phyloP scores from a whole-genome alignment of 2,329 filamentous ascomycete species.

The Colletotrichum higginsianum region DNA sequence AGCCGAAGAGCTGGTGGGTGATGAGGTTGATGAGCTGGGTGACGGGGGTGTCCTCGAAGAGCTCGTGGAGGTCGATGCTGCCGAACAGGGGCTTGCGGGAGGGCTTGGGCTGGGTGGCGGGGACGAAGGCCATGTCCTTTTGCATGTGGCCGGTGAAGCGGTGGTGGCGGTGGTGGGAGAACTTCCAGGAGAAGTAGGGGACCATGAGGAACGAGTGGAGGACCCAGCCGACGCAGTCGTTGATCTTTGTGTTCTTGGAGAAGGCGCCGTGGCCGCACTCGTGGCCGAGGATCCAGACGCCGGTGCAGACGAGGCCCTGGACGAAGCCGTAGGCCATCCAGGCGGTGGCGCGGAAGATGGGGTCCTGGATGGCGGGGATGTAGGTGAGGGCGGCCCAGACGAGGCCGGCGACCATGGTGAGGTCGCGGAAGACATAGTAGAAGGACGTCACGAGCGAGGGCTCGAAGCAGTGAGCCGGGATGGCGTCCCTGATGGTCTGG shows the following conservation, averaged over 20 bases:
- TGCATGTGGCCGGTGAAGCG: slow-evolving; percentile 77
- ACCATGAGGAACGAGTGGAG: slow-evolving; percentile 77
- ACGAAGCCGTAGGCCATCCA: slow-evolving; percentile 74
- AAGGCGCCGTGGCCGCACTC: slow-evolving; percentile 81
- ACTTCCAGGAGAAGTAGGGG: slow-evolving; percentile 82
- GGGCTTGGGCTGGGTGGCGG: slow-evolving; percentile 59
- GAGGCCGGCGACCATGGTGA: slow-evolving; percentile 63
- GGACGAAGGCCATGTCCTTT: slow-evolving; percentile 77
- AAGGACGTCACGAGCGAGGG: slow-evolving; percentile 66
- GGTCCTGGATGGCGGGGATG: slow-evolving; percentile 66
- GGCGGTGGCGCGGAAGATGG: slow-evolving; percentile 59
- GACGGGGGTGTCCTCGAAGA: slow-evolving; percentile 76
- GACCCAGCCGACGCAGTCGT: slow-evolving; percentile 74
- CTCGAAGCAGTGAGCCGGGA: slow-evolving; percentile 74
- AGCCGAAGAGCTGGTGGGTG: slow-evolving; percentile 75
- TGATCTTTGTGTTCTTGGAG: slow-evolving; percentile 69
- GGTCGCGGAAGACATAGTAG: slow-evolving; percentile 71
- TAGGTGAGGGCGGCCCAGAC: slow-evolving; percentile 67
- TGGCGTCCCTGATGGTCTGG: slow-evolving; percentile 65
- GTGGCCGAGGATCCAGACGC: slow-evolving; percentile 80
- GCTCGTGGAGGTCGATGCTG: slow-evolving; percentile 63
- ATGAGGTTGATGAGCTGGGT: slow-evolving; percentile 68
- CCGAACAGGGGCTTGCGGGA: slow-evolving; percentile 53
- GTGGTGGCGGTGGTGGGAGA: slow-evolving; percentile 79
- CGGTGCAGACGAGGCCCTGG: slow-evolving; percentile 77